Conservation (phyloP, 2,329 filamentous ascomycete species). For the Alternaria brassicae region DNA sequence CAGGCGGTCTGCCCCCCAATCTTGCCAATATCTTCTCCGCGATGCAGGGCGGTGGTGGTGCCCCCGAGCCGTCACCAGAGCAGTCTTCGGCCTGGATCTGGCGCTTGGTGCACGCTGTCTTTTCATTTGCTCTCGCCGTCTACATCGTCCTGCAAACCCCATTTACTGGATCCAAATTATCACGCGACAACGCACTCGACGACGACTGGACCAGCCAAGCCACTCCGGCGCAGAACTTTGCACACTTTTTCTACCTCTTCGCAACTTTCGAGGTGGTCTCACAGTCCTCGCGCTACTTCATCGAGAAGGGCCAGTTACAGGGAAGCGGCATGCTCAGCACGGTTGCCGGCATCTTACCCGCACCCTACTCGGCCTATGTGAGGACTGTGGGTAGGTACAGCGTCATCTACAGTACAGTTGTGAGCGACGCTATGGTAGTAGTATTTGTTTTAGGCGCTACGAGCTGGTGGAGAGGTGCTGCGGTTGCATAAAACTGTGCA, state of each 20-base stretch:
- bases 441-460: slow-evolving; percentile 75
- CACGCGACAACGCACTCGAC: slow-evolving; percentile 54
- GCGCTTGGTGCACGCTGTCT: slow-evolving; percentile 75
- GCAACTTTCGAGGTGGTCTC: slow-evolving; percentile 77
- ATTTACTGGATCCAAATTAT: slow-evolving; percentile 70
- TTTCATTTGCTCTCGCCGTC: slow-evolving; percentile 72
- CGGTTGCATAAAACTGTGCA: slow-evolving; percentile 29
- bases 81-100: slow-evolving; percentile 64
- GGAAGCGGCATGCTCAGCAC: slow-evolving; percentile 70
- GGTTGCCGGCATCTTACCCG: slow-evolving; percentile 70
- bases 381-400: slow-evolving; percentile 69
- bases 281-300: slow-evolving; percentile 73
- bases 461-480: slow-evolving; percentile 57
- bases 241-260: slow-evolving; percentile 79
- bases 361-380: slow-evolving; percentile 68
- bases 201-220: slow-evolving; percentile 43
- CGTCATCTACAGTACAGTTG: slow-evolving; percentile 74
- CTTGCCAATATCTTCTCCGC: slow-evolving; percentile 55
- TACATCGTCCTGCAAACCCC: slow-evolving; percentile 73
- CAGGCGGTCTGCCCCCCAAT: slow-evolving; percentile 49
- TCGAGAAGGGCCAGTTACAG: slow-evolving; percentile 67
- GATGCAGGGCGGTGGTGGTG: slow-evolving; percentile 55
- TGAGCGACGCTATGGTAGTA: slow-evolving; percentile 75
- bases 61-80: slow-evolving; percentile 45
- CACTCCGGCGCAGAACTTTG: slow-evolving; percentile 51